Evolutionary conservation across 345 rosid genomes (phyloP), one percentile per base, ranked within the genome.

Genomic region (Rhizophora apiculata): DNA sequence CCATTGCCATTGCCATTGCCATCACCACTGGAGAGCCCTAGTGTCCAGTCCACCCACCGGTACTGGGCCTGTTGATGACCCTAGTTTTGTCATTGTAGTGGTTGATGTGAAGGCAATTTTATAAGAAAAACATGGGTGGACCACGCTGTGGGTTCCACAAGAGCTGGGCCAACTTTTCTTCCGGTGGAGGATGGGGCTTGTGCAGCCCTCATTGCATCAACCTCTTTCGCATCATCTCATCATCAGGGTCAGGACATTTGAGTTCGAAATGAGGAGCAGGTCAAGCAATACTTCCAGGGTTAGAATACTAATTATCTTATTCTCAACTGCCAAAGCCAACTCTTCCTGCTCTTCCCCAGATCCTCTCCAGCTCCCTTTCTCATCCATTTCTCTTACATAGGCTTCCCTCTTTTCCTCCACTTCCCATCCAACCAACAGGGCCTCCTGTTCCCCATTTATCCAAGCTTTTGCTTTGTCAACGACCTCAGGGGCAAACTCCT

Each of bases 391-490:
- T 78, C 67, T 64, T 19, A 73, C 71, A 67, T 67, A 82, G 11
- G 60, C 84, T n/a, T 74, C 77, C 62, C 71, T 81, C 36, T 65
- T 81, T 30, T 69, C 55, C 68, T 56, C 13, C 30, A 59, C 60
- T 74, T 78, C 82, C 52, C 64, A 29, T 53, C 74, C 82, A 72
- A 56, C 58, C 31, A 73, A 65, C 0, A 13, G 5, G 6, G 18
- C 18, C 49, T 27, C 63, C 8, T 71, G 67, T 39, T 83, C 76
- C 22, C 83, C 87, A 57, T 73, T n/a, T 19, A 85, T 62, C 92
- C 96, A 85, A 6, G 72, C 63, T 66, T 79, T 71, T 65, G 85
- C 87, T 70, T 43, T 60, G 4, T 54, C 56, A n/a, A 86, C 48
- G 68, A 82, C 29, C 48, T 74, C 76, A 10, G 39, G 1, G 7